Base-by-base conservation (phyloP, 2,329 filamentous ascomycete genomes). In the Aspergillus pseudotamarii region DNA sequence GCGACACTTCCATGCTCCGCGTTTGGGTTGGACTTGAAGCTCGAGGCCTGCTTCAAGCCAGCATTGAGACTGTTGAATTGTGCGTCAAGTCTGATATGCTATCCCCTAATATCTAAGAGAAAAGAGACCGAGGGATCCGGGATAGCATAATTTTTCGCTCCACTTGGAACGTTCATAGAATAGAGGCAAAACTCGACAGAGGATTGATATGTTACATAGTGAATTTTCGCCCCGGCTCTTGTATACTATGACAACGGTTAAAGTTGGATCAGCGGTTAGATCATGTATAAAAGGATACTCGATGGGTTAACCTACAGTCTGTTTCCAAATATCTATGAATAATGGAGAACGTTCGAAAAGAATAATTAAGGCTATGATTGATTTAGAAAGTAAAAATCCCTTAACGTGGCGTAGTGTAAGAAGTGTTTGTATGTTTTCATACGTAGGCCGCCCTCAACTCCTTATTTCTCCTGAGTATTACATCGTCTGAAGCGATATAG, bases 11-110 rank as follows among this genome's bases (percentile, higher is more conserved):
- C 50, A 95, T 98, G 91, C 81, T 97, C 69, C 89, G 93, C 71
- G 89, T 97, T 6, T 98, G 94, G 94, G 88, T 92, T 63, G 94
- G 94, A 1, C 82, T 98, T 12, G 94, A 98, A 81, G 91, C 93
- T 56, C 86, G 94, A 66, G 90, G 90, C 69, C 95, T 96, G 79
- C 85, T 97, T 79, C 92, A 96, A 79, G 92, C 92, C 51, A 96
- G 92, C 67, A 87, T 96, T 59, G 93, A 96, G 75, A 93, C 93
- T 78, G 91, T 94, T 38, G 93, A 97, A 78, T 85, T 87, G 73
- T 96, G 92, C 76, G 94, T 97, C 72, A 95, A 94, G 76, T 96
- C 94, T 70, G 93, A 97, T 78, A 85, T 92, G 67, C 81, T 97
- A 64, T 92, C 92, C 56, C 93, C 93, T 3, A 97, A 96, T 81